These are phyloP conservation scores for Lentinula edodes DNA, from an alignment of 768 basidiomycete genomes.

Conservation along the genomic window DNA sequence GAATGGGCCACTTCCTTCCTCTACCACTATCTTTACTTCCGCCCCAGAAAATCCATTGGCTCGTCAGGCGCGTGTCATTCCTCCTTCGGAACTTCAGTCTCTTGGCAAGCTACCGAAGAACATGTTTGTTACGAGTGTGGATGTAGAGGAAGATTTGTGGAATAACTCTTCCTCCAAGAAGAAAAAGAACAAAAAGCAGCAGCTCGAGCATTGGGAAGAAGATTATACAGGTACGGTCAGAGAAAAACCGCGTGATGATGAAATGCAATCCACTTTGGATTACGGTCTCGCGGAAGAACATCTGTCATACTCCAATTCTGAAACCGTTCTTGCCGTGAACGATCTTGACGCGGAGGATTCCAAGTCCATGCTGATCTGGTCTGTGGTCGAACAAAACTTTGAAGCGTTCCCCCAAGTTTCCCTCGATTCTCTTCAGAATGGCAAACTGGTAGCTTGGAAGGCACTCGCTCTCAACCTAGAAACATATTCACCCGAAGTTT, in stretches of 20 bases:
- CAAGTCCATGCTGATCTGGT: conserved; percentile 1
- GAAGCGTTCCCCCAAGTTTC: not conserved
- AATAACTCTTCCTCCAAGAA: conserved; percentile 19
- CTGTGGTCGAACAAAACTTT: not conserved
- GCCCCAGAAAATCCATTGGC: not conserved
- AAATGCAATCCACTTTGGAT: not conserved
- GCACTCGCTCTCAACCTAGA: not conserved
- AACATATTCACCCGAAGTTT: not conserved
- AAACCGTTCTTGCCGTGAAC: not conserved
- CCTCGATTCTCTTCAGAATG: not conserved
- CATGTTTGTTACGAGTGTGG: conserved; percentile 46
- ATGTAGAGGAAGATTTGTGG: conserved; percentile 32
- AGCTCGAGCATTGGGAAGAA: not conserved
- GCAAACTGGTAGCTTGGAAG: conserved; percentile 5
- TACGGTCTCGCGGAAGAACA: not conserved
- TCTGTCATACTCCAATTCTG: not conserved
- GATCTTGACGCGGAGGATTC: not conserved
- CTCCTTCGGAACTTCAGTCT: conserved; percentile 39
- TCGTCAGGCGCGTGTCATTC: conserved; percentile 25
- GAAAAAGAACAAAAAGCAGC: conserved; percentile 2
- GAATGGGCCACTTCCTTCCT: not conserved
- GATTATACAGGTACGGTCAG: not conserved
- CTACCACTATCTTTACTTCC: not conserved
- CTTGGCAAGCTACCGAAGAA: conserved; percentile 34
- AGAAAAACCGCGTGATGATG: not conserved